Conservation (phyloP, 2,329 filamentous ascomycete species). For the Venturia nashicola region DNA sequence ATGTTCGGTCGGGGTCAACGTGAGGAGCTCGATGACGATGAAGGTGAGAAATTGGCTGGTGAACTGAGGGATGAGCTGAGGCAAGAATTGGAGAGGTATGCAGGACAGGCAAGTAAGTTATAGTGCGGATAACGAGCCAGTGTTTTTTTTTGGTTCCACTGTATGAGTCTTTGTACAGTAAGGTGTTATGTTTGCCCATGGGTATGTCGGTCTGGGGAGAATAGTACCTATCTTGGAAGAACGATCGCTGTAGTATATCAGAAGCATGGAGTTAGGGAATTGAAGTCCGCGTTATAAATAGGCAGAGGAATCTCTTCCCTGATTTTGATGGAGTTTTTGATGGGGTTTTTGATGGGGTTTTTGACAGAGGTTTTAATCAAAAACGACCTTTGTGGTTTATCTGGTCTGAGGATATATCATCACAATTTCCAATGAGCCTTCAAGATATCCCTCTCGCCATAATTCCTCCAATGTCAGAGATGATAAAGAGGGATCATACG, state of each 20-base stretch:
- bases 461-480: no score
- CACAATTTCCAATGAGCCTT: no score
- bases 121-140: background rate
- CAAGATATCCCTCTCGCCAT: no score
- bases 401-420: no score
- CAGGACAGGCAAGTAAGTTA: background rate
- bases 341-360: no score
- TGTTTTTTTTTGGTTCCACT: background rate
- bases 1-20: conserved; percentile 70
- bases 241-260: background rate
- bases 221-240: background rate
- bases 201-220: background rate
- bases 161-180: background rate
- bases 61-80: conserved; percentile 30
- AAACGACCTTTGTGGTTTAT: no score
- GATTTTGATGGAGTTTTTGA: no score
- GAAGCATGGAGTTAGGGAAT: background rate
- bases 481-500: no score
- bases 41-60: conserved; percentile 48
- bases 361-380: no score
- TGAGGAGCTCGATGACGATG: conserved; percentile 65
- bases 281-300: background rate
- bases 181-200: background rate
- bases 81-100: conserved; percentile 18
- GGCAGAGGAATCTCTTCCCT: no score